phyloP scores from a whole-genome alignment of 805 yeast genomes.

The Zygotorulaspora chibaensis region DNA sequence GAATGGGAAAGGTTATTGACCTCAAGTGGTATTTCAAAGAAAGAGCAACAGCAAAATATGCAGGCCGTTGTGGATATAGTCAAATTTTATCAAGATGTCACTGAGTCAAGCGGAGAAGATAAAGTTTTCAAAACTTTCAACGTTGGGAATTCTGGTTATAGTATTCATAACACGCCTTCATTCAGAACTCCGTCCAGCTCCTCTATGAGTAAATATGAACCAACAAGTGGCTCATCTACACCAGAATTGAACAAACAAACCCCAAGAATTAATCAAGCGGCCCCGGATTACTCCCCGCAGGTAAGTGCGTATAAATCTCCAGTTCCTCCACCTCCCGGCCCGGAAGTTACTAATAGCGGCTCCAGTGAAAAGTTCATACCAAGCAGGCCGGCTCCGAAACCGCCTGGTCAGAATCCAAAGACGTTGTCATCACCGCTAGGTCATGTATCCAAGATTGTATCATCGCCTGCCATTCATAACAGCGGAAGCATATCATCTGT shows the following conservation, averaged over 20 bases:
- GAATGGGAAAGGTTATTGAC: slow-evolving; percentile 85
- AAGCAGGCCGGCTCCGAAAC: slow-evolving; percentile 65
- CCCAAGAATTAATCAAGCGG: slow-evolving; percentile 14
- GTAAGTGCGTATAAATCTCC: slow-evolving; percentile 4
- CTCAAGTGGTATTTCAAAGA: slow-evolving; percentile 81
- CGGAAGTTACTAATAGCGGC: not conserved
- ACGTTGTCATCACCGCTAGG: slow-evolving; percentile 2
- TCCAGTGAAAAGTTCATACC: slow-evolving; percentile 49
- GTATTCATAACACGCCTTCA: slow-evolving; percentile 27
- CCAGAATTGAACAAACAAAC: slow-evolving; percentile 19
- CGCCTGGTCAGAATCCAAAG: slow-evolving; percentile 35
- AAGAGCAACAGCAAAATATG: slow-evolving; percentile 87
- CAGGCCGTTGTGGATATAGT: slow-evolving; percentile 91
- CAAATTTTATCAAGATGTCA: slow-evolving; percentile 69
- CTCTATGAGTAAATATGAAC: slow-evolving; percentile 16
- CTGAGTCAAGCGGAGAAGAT: slow-evolving; percentile 40
- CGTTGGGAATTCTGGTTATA: slow-evolving; percentile 24
- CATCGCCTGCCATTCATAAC: slow-evolving; percentile 6
- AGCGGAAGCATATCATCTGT: slow-evolving; percentile 7
- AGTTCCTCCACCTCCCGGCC: slow-evolving; percentile 1
- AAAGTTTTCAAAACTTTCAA: slow-evolving; percentile 40
- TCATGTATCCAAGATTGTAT: slow-evolving; percentile 2
- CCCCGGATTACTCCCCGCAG: slow-evolving; percentile 10
- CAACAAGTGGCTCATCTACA: slow-evolving; percentile 30
- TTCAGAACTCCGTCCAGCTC: slow-evolving; percentile 34